phyloP scores from a whole-genome alignment of 1,139 yeast genomes.

The Magnusiomyces paraingens region DNA sequence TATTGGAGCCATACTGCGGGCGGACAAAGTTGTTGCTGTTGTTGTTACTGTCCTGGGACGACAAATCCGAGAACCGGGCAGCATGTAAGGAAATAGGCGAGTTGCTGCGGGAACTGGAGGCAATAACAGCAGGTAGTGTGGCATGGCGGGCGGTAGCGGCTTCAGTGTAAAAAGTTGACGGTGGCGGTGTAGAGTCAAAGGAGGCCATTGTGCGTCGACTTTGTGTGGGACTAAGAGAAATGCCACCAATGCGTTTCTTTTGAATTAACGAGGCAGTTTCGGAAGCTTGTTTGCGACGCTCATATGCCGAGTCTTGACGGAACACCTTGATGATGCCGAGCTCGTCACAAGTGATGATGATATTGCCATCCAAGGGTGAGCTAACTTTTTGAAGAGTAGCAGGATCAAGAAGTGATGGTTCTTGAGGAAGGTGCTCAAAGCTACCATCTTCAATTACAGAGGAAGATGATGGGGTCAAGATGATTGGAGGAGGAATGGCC shows the following conservation, averaged over 20 bases:
- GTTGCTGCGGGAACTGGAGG: no score
- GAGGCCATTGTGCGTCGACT: neutral
- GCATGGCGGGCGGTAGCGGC: no score
- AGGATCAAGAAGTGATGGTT: neutral
- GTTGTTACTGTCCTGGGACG: no score
- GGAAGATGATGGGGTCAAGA: slow-evolving; percentile 1
- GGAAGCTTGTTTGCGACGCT: slow-evolving; percentile 21
- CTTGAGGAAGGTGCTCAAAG: slow-evolving; percentile 7
- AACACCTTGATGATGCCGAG: slow-evolving; percentile 68
- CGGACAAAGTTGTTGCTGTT: no score
- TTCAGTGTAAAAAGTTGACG: no score
- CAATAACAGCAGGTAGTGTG: no score
- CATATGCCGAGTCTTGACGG: slow-evolving; percentile 64
- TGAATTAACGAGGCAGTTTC: slow-evolving; percentile 9
- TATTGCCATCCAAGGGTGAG: slow-evolving; percentile 32
- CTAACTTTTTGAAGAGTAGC: slow-evolving; percentile 1
- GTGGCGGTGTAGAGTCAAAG: no score
- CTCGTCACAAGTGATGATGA: slow-evolving; percentile 72
- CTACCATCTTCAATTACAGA: neutral
- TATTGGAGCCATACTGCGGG: no score
- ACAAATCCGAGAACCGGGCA: no score
- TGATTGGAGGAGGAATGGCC: slow-evolving; percentile 33
- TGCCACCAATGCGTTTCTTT: slow-evolving; percentile 8
- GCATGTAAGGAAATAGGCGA: no score
- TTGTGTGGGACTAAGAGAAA: slow-evolving; percentile 8